These are phyloP conservation scores for Apiotrichum brassicae DNA, from an alignment of 1,284 basidiomycete species.

Conservation along the genomic window DNA sequence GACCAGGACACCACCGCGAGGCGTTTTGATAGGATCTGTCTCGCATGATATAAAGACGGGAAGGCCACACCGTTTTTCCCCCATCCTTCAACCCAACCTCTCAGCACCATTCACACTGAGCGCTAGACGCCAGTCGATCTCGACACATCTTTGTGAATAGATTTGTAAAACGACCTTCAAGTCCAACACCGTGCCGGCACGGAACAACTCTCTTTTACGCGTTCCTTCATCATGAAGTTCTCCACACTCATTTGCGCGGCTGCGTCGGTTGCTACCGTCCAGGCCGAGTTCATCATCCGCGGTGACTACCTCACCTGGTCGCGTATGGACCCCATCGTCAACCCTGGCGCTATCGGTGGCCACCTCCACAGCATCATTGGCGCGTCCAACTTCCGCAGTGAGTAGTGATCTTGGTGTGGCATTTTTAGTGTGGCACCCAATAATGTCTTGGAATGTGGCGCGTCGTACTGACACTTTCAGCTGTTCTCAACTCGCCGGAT, in stretches of 20 bases:
- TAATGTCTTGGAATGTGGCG: not conserved
- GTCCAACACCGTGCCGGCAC: too few species aligned
- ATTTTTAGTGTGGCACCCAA: not conserved
- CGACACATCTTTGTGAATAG: too few species aligned
- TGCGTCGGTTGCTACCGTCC: not conserved
- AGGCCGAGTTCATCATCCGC: constrained; percentile 25
- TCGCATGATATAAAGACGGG: too few species aligned
- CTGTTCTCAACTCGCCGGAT: constrained; percentile 19
- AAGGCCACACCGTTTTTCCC: too few species aligned
- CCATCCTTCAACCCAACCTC: too few species aligned
- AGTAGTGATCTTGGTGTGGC: not conserved
- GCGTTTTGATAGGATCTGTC: too few species aligned
- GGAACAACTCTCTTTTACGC: too few species aligned
- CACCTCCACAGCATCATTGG: constrained; percentile 47
- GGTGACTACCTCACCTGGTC: constrained; percentile 29
- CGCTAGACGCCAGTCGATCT: too few species aligned
- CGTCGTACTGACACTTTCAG: constrained; percentile 3
- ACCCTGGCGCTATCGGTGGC: constrained; percentile 30
- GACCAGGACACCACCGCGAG: too few species aligned
- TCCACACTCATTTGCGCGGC: not conserved
- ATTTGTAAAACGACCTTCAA: too few species aligned
- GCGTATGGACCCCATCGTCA: constrained; percentile 45
- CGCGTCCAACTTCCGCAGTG: constrained; percentile 31
- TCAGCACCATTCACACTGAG: too few species aligned
- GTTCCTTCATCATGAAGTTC: not conserved